Evolutionary conservation across 805 yeast genomes (phyloP).

Genomic region (Pichia membranifaciens): DNA sequence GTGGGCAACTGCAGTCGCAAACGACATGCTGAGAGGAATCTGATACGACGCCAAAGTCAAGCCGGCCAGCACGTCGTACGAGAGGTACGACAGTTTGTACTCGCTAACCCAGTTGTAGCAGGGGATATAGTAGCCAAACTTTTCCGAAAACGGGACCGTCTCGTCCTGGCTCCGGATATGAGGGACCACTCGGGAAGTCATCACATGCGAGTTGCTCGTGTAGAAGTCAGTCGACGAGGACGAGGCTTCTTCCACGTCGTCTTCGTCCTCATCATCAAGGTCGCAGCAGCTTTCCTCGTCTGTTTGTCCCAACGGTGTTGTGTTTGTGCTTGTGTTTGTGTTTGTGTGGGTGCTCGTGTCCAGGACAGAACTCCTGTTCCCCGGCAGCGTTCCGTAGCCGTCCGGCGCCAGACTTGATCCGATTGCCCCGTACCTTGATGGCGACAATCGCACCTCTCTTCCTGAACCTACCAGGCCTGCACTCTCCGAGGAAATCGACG

Average conservation of each 20-base stretch:
- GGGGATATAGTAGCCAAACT: conserved; percentile 60
- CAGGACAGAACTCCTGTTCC: background rate
- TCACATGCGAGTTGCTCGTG: background rate
- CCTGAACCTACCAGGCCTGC: background rate
- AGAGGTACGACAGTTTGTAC: conserved; percentile 35
- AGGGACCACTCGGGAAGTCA: conserved; percentile 3
- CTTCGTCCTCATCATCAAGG: background rate
- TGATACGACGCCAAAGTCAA: conserved; percentile 85
- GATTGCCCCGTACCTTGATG: background rate
- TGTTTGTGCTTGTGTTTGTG: no score
- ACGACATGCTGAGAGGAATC: conserved; percentile 76
- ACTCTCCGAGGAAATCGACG: background rate
- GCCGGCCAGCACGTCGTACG: conserved; percentile 76
- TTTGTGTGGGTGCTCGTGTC: background rate
- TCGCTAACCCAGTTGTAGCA: conserved; percentile 60
- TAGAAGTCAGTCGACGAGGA: background rate
- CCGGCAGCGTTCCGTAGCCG: background rate
- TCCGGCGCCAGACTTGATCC: background rate
- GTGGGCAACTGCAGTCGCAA: conserved; percentile 78
- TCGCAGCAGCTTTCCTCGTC: conserved; percentile 1
- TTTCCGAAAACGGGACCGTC: conserved; percentile 16
- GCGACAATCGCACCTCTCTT: background rate
- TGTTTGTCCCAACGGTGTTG: no score
- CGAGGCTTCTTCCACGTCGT: background rate
- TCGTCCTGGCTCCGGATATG: background rate